phyloP scores from a whole-genome alignment of 805 yeast genomes.

The Starmerella kuoi region DNA sequence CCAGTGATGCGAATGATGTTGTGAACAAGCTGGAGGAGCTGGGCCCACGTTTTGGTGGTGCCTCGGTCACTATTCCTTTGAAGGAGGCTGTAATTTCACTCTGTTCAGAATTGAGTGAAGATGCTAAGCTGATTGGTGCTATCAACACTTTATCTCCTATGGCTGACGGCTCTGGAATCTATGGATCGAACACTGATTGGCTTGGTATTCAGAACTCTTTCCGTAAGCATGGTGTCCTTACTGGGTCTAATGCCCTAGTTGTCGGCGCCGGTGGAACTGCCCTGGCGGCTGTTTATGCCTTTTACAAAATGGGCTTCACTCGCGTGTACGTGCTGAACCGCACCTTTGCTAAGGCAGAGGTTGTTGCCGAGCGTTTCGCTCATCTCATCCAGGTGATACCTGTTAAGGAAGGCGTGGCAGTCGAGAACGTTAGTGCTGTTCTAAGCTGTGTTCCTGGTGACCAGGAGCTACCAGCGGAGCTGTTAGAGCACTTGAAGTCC shows the following conservation, averaged over 20 bases:
- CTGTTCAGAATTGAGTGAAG: constrained; percentile 52
- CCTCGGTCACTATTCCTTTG: constrained; percentile 87
- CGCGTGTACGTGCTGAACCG: constrained; percentile 73
- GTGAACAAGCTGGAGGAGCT: constrained; percentile 38
- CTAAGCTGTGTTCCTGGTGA: constrained; percentile 23
- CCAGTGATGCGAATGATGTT: constrained; percentile 49
- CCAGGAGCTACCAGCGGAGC: constrained; percentile 10
- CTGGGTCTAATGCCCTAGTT: constrained; percentile 48
- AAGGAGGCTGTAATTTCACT: constrained; percentile 67
- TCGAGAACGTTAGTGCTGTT: constrained; percentile 38
- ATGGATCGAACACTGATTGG: constrained; percentile 95
- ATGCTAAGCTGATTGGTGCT: constrained; percentile 81
- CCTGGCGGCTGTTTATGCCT: constrained; percentile 84
- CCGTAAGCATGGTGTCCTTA: constrained; percentile 43
- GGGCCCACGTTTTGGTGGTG: constrained; percentile 65
- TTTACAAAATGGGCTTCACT: constrained; percentile 62
- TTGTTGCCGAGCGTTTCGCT: constrained; percentile 51
- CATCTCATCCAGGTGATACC: constrained; percentile 33
- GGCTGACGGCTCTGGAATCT: constrained; percentile 31
- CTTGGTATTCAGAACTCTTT: constrained; percentile 69
- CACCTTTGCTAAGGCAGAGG: constrained; percentile 51
- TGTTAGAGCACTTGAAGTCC: constrained; percentile 5
- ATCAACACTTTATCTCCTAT: constrained; percentile 71
- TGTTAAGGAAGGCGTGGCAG: constrained; percentile 38
- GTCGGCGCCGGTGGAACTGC: constrained; percentile 98